Percentiles rank a stretch among this genome's conserved stretches.
These are phyloP conservation scores for Eleusine coracana DNA, from an alignment of 176 grass and related monocot species.

Conservation along the genomic window DNA sequence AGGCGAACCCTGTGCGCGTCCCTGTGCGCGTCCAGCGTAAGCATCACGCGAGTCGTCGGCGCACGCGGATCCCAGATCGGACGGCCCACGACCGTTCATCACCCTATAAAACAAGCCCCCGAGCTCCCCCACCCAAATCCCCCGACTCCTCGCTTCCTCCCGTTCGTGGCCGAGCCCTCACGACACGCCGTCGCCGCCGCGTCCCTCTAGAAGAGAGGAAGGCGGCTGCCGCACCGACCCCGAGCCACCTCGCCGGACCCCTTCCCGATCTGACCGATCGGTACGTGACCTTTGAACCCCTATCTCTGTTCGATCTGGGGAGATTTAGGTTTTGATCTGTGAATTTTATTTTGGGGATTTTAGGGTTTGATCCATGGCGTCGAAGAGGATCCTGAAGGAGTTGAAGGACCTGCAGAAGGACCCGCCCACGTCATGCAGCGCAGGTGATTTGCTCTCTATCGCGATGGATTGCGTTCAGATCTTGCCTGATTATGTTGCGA, in stretches of 20 bases:
- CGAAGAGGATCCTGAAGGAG: slow-evolving; percentile 92
- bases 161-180: slow-evolving; percentile 27
- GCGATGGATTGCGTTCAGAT: slow-evolving; percentile 20
- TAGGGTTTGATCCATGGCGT: slow-evolving; percentile 84
- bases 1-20: slow-evolving; percentile 47
- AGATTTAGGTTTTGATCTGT: slow-evolving; percentile 41
- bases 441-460: slow-evolving; percentile 54
- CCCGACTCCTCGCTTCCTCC: slow-evolving; percentile 45
- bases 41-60: slow-evolving; percentile 52
- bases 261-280: slow-evolving; percentile 23
- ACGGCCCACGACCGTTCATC: background rate
- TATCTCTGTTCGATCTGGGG: background rate
- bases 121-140: slow-evolving; percentile 12
- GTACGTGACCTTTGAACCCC: background rate
- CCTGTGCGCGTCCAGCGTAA: slow-evolving; percentile 59
- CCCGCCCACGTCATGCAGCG: slow-evolving; percentile 87
- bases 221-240: slow-evolving; percentile 32
- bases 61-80: slow-evolving; percentile 46
- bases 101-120: slow-evolving; percentile 31
- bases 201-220: slow-evolving; percentile 17
- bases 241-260: background rate
- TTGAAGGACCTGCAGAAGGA: slow-evolving; percentile 89
- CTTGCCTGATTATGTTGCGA: slow-evolving; percentile 26
- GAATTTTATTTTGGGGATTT: slow-evolving; percentile 15
- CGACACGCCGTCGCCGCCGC: slow-evolving; percentile 42